Evolutionary conservation across 768 basidiomycete genomes (phyloP).

Genomic region (Gymnopilus junonius): DNA sequence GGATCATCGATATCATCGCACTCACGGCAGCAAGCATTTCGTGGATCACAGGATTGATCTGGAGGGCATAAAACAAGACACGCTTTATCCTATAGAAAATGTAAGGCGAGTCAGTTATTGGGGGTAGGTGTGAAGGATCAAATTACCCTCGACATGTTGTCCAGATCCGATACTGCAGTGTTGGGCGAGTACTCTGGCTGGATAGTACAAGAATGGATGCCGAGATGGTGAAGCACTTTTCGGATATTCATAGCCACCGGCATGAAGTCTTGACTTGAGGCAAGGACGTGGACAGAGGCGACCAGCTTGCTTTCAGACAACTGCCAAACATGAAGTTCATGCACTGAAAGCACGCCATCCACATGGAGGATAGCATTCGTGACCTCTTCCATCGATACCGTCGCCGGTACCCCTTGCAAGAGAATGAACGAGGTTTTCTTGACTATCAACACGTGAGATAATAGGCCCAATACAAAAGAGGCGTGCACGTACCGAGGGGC

Average conservation of each 20-base stretch:
- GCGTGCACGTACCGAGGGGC: constrained; percentile 71
- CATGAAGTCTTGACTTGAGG: constrained; percentile 90
- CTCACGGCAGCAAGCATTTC: constrained; percentile 85
- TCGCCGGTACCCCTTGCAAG: constrained; percentile 90
- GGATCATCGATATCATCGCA: constrained; percentile 18
- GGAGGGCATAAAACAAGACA: constrained; percentile 77
- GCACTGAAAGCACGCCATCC: constrained; percentile 84
- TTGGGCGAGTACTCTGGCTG: constrained; percentile 85
- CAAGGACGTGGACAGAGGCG: constrained; percentile 93
- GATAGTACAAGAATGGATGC: constrained; percentile 94
- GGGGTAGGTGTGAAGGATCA: constrained; percentile 13
- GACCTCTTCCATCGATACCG: constrained; percentile 87
- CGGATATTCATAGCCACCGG: constrained; percentile 83
- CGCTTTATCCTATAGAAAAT: constrained; percentile 56
- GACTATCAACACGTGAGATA: constrained; percentile 45
- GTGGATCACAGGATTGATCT: constrained; percentile 70
- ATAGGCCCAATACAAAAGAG: neutral
- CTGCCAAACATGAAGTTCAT: constrained; percentile 98
- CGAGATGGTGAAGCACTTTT: constrained; percentile 82
- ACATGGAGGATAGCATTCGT: constrained; percentile 80
- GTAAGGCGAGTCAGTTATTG: no score
- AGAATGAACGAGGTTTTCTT: constrained; percentile 93
- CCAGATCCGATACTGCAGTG: no score
- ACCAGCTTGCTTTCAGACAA: constrained; percentile 94
- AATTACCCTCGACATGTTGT: constrained; percentile 54